Evolutionary conservation across 2,329 filamentous ascomycete species (phyloP), one percentile per base, ranked within the genome.

Genomic region (Karstenula rhodostoma): DNA sequence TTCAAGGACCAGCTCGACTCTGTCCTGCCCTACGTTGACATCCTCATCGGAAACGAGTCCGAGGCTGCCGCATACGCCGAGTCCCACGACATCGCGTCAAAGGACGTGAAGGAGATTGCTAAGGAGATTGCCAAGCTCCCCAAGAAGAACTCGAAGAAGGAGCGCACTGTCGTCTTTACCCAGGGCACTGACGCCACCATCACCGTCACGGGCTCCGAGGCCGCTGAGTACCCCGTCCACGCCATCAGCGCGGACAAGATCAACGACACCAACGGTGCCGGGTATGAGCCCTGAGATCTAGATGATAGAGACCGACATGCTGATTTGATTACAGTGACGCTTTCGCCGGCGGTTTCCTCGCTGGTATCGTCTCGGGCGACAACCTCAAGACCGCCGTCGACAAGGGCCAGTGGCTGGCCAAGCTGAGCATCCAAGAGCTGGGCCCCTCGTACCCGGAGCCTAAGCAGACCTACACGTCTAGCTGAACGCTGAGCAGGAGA

Each of bases 381-480:
- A 78, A 87, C 57, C 85, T 99, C 53, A 89, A 91, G 72, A 87
- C 89, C 68, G 86, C 86, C 74, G 86, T 99, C 70, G 91, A 97
- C 79, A 92, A 95, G 86, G 95, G 95, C 67, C 94, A 97, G 82
- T 99, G 95, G 95, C 87, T 99, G 68, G 95, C 95, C 52, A 90
- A 90, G 75, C 85, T 97, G 74, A 95, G 93, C 85, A 94, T 99
- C 79, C 90, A 94, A 83, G 94, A 98, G 83, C 85, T 97, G 72
- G 95, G 95, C 73, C 94, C 94, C 81, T 95, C 93, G 90, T 98
- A 90, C 33, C 78, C 78, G 19, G 70, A 66, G 61, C 77, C 78
- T 33, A 78, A 77, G 69, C 78, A 79, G 69, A 77, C 75, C 42
- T 80, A 80, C 71, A 67, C 72, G 56, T 64, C 66, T 35, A 74